A percentile compares a stretch with the other conserved stretches of the same genome.
These are phyloP conservation scores for Vachellia collinsii DNA, from an alignment of 306 rosid species.

Conservation along the genomic window DNA sequence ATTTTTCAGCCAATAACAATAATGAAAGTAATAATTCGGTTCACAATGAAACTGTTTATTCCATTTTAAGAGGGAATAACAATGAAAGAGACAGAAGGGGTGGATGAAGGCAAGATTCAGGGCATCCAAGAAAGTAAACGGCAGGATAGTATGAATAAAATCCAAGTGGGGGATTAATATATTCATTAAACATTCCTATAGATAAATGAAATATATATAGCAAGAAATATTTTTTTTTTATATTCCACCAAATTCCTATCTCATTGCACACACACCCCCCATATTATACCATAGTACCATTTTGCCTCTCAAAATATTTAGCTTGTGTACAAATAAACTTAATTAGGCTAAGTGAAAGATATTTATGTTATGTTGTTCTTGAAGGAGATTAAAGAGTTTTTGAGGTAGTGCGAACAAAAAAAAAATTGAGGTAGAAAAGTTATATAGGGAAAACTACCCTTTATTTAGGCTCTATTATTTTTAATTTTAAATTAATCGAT, in stretches of 20 bases:
- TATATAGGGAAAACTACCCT: too few species aligned
- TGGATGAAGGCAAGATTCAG: not conserved
- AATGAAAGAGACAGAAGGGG: not conserved
- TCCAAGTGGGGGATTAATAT: not conserved
- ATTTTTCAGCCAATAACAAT: too few species aligned
- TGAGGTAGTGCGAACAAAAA: not conserved
- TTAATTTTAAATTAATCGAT: too few species aligned
- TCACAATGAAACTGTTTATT: too few species aligned
- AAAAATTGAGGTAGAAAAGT: too few species aligned
- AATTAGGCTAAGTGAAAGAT: not conserved
- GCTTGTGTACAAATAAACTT: not conserved
- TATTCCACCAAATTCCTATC: not conserved
- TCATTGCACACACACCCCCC: not conserved
- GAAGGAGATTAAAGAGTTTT: not conserved
- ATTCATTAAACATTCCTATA: too few species aligned
- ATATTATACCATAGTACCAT: not conserved
- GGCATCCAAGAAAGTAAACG: not conserved
- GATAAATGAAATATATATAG: not conserved
- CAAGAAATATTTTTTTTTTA: not conserved
- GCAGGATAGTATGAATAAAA: not conserved
- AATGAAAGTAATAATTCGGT: too few species aligned
- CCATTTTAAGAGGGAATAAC: not conserved
- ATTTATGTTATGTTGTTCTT: not conserved
- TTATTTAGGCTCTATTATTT: too few species aligned
- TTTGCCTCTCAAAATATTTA: not conserved